These are phyloP conservation scores for Xylariaceae sp. DNA, from an alignment of 2,329 filamentous ascomycete genomes.

Conservation along the genomic window DNA sequence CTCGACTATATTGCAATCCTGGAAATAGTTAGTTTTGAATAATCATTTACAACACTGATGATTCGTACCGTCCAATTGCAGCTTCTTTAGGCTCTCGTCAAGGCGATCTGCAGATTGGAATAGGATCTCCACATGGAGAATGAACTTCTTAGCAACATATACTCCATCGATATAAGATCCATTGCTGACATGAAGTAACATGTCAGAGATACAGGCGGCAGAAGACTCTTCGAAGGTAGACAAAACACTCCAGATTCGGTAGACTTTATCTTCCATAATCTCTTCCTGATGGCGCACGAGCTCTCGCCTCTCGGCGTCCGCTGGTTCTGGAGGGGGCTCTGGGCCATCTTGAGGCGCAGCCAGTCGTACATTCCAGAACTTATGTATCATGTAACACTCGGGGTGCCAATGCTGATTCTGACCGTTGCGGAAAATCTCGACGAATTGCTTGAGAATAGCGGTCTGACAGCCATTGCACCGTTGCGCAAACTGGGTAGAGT, in stretches of 20 bases:
- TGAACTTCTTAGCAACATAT: conserved; percentile 91
- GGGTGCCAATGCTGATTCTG: conserved; percentile 99
- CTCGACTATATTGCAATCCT: conserved; percentile 87
- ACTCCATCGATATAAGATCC: conserved; percentile 94
- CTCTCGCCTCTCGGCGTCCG: conserved; percentile 62
- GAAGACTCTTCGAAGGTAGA: conserved; percentile 97
- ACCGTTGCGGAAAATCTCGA: conserved; percentile 96
- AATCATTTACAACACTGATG: conserved; percentile 9
- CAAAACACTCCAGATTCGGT: conserved; percentile 95
- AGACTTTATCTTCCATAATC: conserved; percentile 95
- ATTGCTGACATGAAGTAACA: conserved; percentile 97
- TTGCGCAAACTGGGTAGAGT: conserved; percentile 95
- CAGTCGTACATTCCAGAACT: conserved; percentile 97
- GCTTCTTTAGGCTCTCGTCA: conserved; percentile 64
- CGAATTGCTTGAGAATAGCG: conserved; percentile 96
- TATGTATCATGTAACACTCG: conserved; percentile 99
- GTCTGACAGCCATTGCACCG: conserved; percentile 96
- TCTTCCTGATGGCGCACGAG: conserved; percentile 82
- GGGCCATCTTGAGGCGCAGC: conserved; percentile 55
- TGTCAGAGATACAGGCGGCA: conserved; percentile 96
- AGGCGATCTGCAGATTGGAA: conserved; percentile 86
- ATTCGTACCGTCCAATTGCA: conserved; percentile 69
- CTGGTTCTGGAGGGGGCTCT: conserved; percentile 39
- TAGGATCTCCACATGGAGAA: conserved; percentile 89
- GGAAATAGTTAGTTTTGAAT: conserved; percentile 16